These are phyloP conservation scores for Teunomyces funiuensis DNA, from an alignment of 805 yeast genomes.

Conservation along the genomic window DNA sequence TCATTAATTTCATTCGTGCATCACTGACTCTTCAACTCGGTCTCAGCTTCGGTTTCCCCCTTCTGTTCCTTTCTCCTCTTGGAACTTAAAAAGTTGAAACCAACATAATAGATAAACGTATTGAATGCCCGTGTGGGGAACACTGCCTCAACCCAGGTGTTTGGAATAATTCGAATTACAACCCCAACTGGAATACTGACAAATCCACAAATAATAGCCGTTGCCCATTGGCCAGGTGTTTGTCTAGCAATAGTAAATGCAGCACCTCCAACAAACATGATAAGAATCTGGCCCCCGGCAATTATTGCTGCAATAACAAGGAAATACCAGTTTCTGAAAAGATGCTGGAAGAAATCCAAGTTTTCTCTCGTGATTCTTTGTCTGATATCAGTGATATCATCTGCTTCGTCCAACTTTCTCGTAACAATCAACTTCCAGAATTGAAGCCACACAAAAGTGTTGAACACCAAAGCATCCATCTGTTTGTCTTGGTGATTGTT, in stretches of 20 bases:
- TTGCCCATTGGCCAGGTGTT: constrained; percentile 86
- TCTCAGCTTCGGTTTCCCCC: constrained; percentile 15
- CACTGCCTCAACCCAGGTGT: constrained; percentile 60
- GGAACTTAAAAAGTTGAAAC: constrained; percentile 35
- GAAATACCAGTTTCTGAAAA: constrained; percentile 82
- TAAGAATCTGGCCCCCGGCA: constrained; percentile 80
- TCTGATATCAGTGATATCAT: constrained; percentile 55
- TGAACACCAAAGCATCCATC: constrained; percentile 84
- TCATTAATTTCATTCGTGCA: not conserved
- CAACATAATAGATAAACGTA: constrained; percentile 33
- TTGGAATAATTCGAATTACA: constrained; percentile 79
- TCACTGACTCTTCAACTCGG: constrained; percentile 2
- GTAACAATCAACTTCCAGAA: constrained; percentile 90
- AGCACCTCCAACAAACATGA: constrained; percentile 96
- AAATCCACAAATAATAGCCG: constrained; percentile 79
- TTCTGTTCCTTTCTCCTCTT: constrained; percentile 18
- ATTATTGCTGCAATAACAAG: constrained; percentile 68
- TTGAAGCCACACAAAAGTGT: constrained; percentile 97
- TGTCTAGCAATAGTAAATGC: constrained; percentile 83
- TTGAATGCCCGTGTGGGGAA: constrained; percentile 64
- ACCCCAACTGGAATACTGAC: constrained; percentile 79
- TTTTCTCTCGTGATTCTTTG: constrained; percentile 63
- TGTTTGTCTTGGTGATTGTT: constrained; percentile 52
- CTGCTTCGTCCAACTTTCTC: constrained; percentile 87
- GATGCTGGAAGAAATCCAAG: constrained; percentile 79